Evolutionary conservation across 805 yeast species (phyloP).

Genomic region (Candida maesae): DNA sequence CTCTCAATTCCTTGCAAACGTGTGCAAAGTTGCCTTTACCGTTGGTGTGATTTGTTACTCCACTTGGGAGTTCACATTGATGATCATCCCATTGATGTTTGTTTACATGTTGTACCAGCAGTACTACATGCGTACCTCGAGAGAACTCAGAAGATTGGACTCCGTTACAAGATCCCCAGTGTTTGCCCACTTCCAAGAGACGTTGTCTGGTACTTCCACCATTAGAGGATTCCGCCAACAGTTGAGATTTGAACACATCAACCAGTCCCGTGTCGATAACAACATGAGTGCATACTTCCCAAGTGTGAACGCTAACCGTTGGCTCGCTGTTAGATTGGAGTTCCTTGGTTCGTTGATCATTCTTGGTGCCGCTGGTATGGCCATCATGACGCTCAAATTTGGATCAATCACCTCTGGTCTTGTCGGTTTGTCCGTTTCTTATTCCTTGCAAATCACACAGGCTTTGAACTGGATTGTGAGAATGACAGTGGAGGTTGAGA

Average conservation of each 20-base stretch:
- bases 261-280: conserved; percentile 69
- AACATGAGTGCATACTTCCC: conserved; percentile 94
- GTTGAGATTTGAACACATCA: conserved; percentile 58
- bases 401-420: conserved; percentile 83
- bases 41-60: conserved; percentile 76
- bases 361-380: conserved; percentile 77
- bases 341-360: conserved; percentile 87
- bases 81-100: conserved; percentile 65
- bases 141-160: conserved; percentile 81
- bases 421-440: conserved; percentile 90
- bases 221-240: conserved; percentile 72
- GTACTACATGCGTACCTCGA: conserved; percentile 69
- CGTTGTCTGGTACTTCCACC: conserved; percentile 69
- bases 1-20: conserved; percentile 60
- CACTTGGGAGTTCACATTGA: conserved; percentile 79
- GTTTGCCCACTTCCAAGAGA: conserved; percentile 81
- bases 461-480: conserved; percentile 96
- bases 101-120: conserved; percentile 71
- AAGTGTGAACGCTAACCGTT: conserved; percentile 87
- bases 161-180: conserved; percentile 78
- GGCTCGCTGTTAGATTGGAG: conserved; percentile 95
- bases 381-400: conserved; percentile 53
- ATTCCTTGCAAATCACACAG: conserved; percentile 90
- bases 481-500: conserved; percentile 98
- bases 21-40: conserved; percentile 66